Evolutionary conservation across 495 filamentous ascomycete genomes (phyloP), one percentile per base, ranked within the genome.

Genomic region (Aspergillus sparsus): DNA sequence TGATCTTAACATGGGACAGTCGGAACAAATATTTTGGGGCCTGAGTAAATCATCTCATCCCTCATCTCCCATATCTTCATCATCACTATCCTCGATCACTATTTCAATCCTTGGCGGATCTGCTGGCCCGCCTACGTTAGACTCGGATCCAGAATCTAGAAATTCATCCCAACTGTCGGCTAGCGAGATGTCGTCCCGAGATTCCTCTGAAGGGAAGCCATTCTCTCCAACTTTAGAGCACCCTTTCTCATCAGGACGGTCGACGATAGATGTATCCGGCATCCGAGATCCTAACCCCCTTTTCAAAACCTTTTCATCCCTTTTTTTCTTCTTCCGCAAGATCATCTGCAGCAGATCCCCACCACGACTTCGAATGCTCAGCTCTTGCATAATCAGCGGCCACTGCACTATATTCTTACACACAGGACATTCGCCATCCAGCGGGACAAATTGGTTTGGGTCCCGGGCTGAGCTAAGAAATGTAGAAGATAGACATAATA

Each of bases 301-400:
- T 31, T 49, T 37, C 12, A 32, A 18, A 1, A 12, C 6, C 13
- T 32, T 59, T 6, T 41, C 32, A 7, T 37, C 45, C 36, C 57
- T 70, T 56, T 55, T 74, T 61, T 70, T 83, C 45, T 52, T 56
- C 71, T 73, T 82, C 68, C 83, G 88, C 64, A 92, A 70, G 21
- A 94, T 71, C 49, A 79, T 80, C 16, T 82, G 83, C 3, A 90
- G 66, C 62, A 90, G 85, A 46, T 87, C 87, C 61, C 78, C 68
- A 12, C 87, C 91, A 47, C 91, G 80, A 31, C 78, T 74, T 54
- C 92, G 80, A 33, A 96, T 71, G 50, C 80, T 93, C 59, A 92
- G 71, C 68, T 96, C 92, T 66, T 86, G 92, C 70, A 93, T 89
- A 64, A 97, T 81, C 49, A 89, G 79, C 0, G 83, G 76, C 94